Conservation (phyloP, 2,329 filamentous ascomycete species). For the Phyllosticta ampelicida region DNA sequence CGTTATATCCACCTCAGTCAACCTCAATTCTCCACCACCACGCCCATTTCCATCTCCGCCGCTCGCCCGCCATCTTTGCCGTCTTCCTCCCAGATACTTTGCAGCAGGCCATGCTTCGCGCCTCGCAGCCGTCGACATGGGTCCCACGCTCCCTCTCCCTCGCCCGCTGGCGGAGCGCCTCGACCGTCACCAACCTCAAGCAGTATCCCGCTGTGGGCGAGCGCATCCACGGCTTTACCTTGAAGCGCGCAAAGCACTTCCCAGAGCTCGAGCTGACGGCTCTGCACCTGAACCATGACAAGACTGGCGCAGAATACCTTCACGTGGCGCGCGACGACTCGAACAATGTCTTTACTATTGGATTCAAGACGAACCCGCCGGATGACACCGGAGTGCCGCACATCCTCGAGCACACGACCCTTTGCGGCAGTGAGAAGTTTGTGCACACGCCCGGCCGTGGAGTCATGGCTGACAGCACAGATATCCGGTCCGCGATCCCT, state of each 20-base stretch:
- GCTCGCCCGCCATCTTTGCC: constrained; percentile 2
- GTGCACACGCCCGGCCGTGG: constrained; percentile 16
- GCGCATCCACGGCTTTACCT: constrained; percentile 85
- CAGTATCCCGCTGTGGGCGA: constrained; percentile 70
- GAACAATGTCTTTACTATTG: constrained; percentile 99
- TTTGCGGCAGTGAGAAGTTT: constrained; percentile 89
- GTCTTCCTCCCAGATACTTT: constrained; percentile 27
- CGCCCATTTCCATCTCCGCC: constrained; percentile 2
- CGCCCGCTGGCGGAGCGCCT: constrained; percentile 29
- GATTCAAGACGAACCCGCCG: constrained; percentile 97
- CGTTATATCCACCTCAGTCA: background rate
- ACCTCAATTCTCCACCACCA: background rate
- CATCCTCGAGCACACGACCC: constrained; percentile 92
- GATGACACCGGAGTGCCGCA: constrained; percentile 94
- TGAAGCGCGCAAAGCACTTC: constrained; percentile 81
- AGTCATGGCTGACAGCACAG: constrained; percentile 33
- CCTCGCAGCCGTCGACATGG: constrained; percentile 11
- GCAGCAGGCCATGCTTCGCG: constrained; percentile 20
- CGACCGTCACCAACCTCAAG: constrained; percentile 65
- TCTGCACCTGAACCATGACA: constrained; percentile 81
- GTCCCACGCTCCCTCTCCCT: constrained; percentile 9
- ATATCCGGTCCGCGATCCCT: constrained; percentile 95
- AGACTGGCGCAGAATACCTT: constrained; percentile 90
- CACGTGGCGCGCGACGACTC: constrained; percentile 90
- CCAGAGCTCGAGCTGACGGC: constrained; percentile 90